Conservation (phyloP, 2,329 filamentous ascomycete genomes). For the Fonsecaea monophora region DNA sequence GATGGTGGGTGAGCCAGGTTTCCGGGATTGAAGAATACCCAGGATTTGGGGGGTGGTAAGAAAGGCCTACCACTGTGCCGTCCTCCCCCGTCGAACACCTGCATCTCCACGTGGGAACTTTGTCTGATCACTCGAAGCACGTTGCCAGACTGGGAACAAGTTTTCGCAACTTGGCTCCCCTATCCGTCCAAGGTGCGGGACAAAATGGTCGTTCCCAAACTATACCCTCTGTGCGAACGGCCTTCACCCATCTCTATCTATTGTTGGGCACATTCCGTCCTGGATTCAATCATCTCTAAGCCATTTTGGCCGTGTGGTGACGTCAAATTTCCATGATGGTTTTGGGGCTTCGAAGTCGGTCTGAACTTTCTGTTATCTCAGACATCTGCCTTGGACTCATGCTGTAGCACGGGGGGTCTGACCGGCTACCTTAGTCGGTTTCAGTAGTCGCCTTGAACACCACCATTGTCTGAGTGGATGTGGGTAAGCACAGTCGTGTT, state of each 20-base stretch:
- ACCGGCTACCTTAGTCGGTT: not conserved
- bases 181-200: not conserved
- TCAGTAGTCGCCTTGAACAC: not conserved
- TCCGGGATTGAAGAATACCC: not conserved
- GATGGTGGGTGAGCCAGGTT: not conserved
- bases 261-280: not conserved
- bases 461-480: not conserved
- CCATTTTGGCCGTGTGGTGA: not conserved
- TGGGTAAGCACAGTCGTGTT: slow-evolving; percentile 6
- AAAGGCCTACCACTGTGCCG: slow-evolving; percentile 9
- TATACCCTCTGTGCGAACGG: slow-evolving; percentile 10
- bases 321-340: not conserved
- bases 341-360: not conserved
- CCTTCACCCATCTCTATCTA: not conserved
- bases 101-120: slow-evolving; percentile 13
- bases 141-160: not conserved
- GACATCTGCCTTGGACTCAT: not conserved
- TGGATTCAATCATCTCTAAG: not conserved
- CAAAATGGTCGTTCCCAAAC: not conserved
- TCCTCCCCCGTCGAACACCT: slow-evolving; percentile 8
- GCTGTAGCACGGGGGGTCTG: not conserved
- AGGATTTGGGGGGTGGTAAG: slow-evolving; percentile 3
- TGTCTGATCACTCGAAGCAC: not conserved
- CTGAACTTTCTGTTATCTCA: not conserved
- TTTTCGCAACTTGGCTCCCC: not conserved